phyloP scores from a whole-genome alignment of 2,329 filamentous ascomycete species.

The Eutypa lata region DNA sequence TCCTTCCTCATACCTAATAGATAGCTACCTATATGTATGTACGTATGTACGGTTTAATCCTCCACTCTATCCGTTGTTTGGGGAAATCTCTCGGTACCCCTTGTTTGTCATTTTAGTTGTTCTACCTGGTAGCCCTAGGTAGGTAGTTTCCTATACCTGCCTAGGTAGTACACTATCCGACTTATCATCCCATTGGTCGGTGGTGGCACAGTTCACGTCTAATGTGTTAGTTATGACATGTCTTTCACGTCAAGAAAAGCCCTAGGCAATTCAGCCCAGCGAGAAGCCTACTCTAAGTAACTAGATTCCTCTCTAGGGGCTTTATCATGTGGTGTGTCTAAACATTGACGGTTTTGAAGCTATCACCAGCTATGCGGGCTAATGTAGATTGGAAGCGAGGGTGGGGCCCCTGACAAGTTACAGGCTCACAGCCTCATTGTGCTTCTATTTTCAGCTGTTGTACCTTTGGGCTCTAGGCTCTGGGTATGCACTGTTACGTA shows the following conservation, averaged over 20 bases:
- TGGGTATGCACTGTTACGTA: no score
- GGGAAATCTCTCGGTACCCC: no score
- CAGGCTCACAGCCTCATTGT: conserved; percentile 12
- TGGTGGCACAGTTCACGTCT: neutral
- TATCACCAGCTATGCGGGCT: neutral
- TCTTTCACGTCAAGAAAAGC: no score
- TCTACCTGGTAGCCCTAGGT: no score
- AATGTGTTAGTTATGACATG: neutral
- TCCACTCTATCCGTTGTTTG: neutral
- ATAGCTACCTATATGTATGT: neutral
- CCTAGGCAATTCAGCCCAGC: neutral
- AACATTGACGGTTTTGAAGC: neutral
- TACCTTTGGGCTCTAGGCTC: no score
- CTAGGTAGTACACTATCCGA: neutral
- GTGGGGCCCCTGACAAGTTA: neutral
- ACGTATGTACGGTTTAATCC: neutral
- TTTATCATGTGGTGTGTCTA: no score
- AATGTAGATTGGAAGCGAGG: neutral
- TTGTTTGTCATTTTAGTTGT: no score
- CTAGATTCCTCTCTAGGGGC: no score
- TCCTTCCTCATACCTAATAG: no score
- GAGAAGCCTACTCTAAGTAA: neutral
- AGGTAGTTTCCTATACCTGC: neutral
- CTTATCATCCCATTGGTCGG: neutral
- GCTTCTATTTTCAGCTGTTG: conserved; percentile 13